Base-by-base conservation (phyloP, 2,329 filamentous ascomycete genomes). In the Fusarium longipes region DNA sequence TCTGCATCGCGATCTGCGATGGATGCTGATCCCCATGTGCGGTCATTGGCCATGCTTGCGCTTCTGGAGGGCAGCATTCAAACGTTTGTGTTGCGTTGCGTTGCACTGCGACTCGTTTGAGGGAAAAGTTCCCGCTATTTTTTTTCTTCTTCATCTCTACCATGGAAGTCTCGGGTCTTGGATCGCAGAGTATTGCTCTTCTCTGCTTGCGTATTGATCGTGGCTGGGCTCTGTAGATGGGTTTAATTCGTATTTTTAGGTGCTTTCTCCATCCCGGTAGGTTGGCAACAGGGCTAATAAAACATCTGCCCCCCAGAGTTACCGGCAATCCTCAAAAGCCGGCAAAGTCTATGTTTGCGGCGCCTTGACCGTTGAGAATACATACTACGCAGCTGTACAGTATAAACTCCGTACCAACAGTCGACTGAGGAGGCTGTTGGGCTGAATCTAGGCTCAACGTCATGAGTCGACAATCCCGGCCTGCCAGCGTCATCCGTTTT, bases 401-500 rank as follows among this genome's bases (percentile, higher is more conserved):
- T 47, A 53, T 45, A 24, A 38, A 20, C n/a, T 49, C 22, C 7
- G 22, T 36, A 49, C 24, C 50, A n/a, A n/a, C n/a, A 33, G 39
- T 22, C 25, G 27, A 18, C 20, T 27, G 9, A 18, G 39, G 24
- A 44, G 44, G 22, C 29, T 36, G 52, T 47, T 36, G 30, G 57
- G 20, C 25, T 58, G 38, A 22, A 20, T 32, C 38, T 48, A n/a
- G 55, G 14, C 39, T 27, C 44, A 24, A 57, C 61, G 55, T 66
- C 65, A 68, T 66, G 56, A 61, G 61, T 57, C 44, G 8, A 33
- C 15, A 35, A 53, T 50, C 59, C 47, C 27, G 52, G 43, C 48
- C 39, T 69, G 49, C 45, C 53, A 63, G 35, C 66, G 66, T 69
- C 66, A 69, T 69, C 39, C 44, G 52, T 59, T 69, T 53, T n/a